Percentiles rank a stretch among this genome's conserved stretches.
phyloP scores from a whole-genome alignment of 225 moss, liverwort and hornwort species.

The Polytrichum formosum region DNA sequence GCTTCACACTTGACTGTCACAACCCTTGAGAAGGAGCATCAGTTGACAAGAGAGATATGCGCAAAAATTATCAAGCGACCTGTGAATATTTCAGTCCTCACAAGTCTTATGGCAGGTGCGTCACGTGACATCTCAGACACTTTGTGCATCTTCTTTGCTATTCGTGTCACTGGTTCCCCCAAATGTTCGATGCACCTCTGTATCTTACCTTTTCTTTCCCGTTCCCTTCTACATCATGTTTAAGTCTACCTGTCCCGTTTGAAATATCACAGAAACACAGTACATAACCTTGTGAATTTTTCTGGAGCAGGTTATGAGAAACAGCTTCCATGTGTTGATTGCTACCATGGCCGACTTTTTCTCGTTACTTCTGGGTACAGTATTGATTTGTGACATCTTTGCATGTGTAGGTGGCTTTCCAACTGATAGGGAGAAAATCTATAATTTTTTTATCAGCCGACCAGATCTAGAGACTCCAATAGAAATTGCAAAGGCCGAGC shows the following conservation, averaged over 20 bases:
- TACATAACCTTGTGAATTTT: too few species aligned
- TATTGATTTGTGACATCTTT: background rate
- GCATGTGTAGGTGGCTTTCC: conserved; percentile 47
- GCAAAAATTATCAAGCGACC: conserved; percentile 43
- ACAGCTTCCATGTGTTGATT: too few species aligned
- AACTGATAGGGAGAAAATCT: conserved; percentile 67
- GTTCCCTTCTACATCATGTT: too few species aligned
- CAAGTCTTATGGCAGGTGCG: conserved; percentile 56
- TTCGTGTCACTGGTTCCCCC: background rate
- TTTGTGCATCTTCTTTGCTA: background rate
- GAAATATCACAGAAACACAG: too few species aligned
- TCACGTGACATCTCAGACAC: background rate
- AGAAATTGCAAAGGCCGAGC: conserved; percentile 65
- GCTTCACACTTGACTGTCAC: conserved; percentile 50
- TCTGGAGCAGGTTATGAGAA: too few species aligned
- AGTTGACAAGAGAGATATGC: conserved; percentile 42
- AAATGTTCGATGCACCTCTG: too few species aligned
- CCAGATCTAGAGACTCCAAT: conserved; percentile 78
- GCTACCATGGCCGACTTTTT: too few species aligned
- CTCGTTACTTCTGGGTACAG: background rate
- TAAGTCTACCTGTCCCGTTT: too few species aligned
- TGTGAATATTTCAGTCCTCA: conserved; percentile 46
- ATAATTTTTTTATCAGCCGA: conserved; percentile 51
- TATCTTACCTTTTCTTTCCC: too few species aligned
- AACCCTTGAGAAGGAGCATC: conserved; percentile 35